A percentile compares a stretch with the other conserved stretches of the same genome.
These are phyloP conservation scores for Aureococcus anophagefferens DNA, from an alignment of 108 stramenopile species.

Conservation along the genomic window DNA sequence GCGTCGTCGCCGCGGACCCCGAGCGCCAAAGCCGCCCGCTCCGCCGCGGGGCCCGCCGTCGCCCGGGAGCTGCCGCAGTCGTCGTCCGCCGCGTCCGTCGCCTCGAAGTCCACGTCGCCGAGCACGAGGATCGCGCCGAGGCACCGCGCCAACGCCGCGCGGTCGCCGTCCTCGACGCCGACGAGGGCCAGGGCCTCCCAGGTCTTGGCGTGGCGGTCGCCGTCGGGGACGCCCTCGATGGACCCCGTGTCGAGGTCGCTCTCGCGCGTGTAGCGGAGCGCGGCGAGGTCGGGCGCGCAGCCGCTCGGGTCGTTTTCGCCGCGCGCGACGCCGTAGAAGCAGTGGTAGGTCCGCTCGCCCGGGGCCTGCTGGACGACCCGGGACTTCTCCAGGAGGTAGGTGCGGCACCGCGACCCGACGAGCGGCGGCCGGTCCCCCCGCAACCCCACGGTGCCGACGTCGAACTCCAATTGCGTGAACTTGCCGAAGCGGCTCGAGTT, in stretches of 20 bases:
- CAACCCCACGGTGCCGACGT: slow-evolving; percentile 15
- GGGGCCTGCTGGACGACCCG: slow-evolving; percentile 23
- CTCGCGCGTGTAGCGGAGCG: neutral
- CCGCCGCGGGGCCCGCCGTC: slow-evolving; percentile 43
- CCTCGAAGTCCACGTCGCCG: slow-evolving; percentile 71
- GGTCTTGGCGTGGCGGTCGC: slow-evolving; percentile 68
- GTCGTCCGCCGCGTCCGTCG: slow-evolving; percentile 37
- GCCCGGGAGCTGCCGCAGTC: slow-evolving; percentile 42
- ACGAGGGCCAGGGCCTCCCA: slow-evolving; percentile 53
- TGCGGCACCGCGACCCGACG: slow-evolving; percentile 8
- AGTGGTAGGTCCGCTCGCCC: slow-evolving; percentile 41
- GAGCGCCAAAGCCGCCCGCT: slow-evolving; percentile 56
- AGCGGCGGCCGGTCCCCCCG: slow-evolving; percentile 5
- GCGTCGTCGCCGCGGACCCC: slow-evolving; percentile 62
- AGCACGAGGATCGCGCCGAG: slow-evolving; percentile 72
- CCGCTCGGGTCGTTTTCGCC: neutral
- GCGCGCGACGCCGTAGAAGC: slow-evolving; percentile 21
- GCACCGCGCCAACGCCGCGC: slow-evolving; percentile 52
- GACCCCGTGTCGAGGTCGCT: neutral
- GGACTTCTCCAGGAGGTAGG: slow-evolving; percentile 28
- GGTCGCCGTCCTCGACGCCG: slow-evolving; percentile 55
- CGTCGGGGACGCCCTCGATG: slow-evolving; percentile 72
- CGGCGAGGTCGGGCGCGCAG: neutral
- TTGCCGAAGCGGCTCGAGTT: slow-evolving; percentile 76
- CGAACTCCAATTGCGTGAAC: slow-evolving; percentile 71